Percentiles rank a stretch among this genome's conserved stretches.
phyloP scores from a whole-genome alignment of 148 eudicot genomes.

The Rheum nobile region DNA sequence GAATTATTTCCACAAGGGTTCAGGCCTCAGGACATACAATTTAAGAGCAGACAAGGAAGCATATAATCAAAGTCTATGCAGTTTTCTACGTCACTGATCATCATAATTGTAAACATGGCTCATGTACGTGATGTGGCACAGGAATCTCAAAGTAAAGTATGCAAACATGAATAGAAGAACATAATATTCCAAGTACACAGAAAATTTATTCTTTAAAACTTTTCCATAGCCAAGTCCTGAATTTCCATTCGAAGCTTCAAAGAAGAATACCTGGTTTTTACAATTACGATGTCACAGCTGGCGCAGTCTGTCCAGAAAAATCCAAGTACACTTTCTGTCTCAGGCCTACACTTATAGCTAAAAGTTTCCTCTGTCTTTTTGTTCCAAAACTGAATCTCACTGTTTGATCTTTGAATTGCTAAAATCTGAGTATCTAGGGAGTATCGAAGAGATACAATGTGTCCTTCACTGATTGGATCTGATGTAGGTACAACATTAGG shows the following conservation, averaged over 20 bases:
- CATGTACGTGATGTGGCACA: background rate
- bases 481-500: constrained; percentile 42
- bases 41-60: background rate
- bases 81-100: background rate
- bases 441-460: constrained; percentile 58
- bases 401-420: constrained; percentile 68
- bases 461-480: constrained; percentile 59
- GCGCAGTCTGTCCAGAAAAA: constrained; percentile 97
- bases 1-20: background rate
- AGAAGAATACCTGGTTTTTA: constrained; percentile 63
- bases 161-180: background rate
- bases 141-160: background rate
- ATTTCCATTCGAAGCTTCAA: constrained; percentile 3
- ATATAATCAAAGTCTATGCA: background rate
- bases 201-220: background rate
- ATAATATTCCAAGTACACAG: background rate
- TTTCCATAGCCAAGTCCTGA: background rate
- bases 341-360: constrained; percentile 56
- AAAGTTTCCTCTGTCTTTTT: constrained; percentile 52
- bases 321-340: constrained; percentile 73
- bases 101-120: background rate
- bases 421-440: constrained; percentile 67
- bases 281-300: constrained; percentile 68
- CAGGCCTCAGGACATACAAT: background rate
- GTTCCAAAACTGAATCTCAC: constrained; percentile 72